A percentile compares a stretch with the other conserved stretches of the same genome.
These are phyloP conservation scores for Erodium moschatum DNA, from an alignment of 441 rosid species.

Conservation along the genomic window DNA sequence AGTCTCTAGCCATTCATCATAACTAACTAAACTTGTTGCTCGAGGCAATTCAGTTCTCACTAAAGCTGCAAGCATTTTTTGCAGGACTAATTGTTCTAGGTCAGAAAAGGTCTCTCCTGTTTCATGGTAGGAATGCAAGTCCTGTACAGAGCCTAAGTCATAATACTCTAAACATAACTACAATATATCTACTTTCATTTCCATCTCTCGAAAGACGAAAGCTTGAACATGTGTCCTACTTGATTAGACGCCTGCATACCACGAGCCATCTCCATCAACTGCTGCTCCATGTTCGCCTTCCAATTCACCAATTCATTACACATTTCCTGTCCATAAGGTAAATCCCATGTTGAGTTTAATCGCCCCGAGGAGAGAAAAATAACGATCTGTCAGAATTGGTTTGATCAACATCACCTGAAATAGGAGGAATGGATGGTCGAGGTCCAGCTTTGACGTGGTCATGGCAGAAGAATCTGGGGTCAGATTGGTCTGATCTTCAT, in stretches of 20 bases:
- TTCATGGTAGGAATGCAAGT: neutral
- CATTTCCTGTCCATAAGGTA: constrained; percentile 43
- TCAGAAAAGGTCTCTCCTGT: neutral
- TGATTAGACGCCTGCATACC: constrained; percentile 35
- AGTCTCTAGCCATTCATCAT: too few species aligned
- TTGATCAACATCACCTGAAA: constrained; percentile 46
- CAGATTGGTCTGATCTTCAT: constrained; percentile 43
- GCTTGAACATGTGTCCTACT: neutral
- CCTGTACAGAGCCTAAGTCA: constrained; percentile 9
- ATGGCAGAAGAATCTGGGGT: constrained; percentile 58
- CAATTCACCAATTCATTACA: constrained; percentile 56
- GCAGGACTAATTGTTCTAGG: neutral
- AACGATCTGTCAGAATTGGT: neutral
- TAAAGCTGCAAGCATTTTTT: neutral
- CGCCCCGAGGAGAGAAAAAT: constrained; percentile 2
- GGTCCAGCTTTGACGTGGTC: constrained; percentile 42
- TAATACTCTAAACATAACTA: neutral
- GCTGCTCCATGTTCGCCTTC: constrained; percentile 72
- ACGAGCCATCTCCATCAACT: constrained; percentile 45
- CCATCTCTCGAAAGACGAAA: neutral
- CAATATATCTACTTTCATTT: neutral
- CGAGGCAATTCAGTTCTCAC: neutral
- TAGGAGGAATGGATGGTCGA: constrained; percentile 35
- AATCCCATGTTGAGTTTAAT: neutral
- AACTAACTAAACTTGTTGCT: too few species aligned